Evolutionary conservation across 768 basidiomycete species (phyloP), one percentile per base, ranked within the genome.

Genomic region (Hortiboletus campestris): DNA sequence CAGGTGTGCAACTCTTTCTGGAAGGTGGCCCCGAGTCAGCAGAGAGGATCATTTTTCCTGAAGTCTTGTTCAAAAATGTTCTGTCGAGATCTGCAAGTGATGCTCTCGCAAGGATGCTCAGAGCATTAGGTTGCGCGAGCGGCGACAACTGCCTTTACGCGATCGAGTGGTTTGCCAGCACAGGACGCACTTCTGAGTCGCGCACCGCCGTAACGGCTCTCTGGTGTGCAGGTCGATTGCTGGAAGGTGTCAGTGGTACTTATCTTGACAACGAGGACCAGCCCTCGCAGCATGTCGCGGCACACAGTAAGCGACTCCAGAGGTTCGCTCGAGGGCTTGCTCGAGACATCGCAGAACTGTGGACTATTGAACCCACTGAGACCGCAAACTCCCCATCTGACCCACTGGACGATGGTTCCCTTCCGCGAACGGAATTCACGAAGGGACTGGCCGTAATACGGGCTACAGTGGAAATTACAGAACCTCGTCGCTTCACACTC

Each of bases 81-180:
- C 71, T 77, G 4, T 82, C 82, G 17, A 76, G 69, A 38, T 76
- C 75, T 25, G 76, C 88, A 5, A 74, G 79, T 41, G 72, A 77
- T 46, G 73, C 84, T 3, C 67, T 98, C 41, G 81, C 81, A 56
- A 71, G 73, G 14, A 92, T 95, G 88, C 81, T 98, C 46, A 82
- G 80, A 49, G 75, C 84, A 0, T 72, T 95, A 25, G 94, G 94
- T 3, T 64, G 66, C 17, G 87, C 86, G 12, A 84, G 80, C 3
- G 87, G 86, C 1, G 86, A 90, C 51, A 75, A 78, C 16, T 84
- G 84, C 48, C 74, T 94, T 28, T 90, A 84, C 57, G 77, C 93
- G 9, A 84, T 94, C 6, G 90, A 94, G 62, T 95, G 96, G 85
- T 86, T 96, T 58, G 70, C 84, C 13, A 79, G 78, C 44, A 75